Base-by-base conservation (phyloP, 73 alveolate genomes). In the Effrenium voratum region DNA sequence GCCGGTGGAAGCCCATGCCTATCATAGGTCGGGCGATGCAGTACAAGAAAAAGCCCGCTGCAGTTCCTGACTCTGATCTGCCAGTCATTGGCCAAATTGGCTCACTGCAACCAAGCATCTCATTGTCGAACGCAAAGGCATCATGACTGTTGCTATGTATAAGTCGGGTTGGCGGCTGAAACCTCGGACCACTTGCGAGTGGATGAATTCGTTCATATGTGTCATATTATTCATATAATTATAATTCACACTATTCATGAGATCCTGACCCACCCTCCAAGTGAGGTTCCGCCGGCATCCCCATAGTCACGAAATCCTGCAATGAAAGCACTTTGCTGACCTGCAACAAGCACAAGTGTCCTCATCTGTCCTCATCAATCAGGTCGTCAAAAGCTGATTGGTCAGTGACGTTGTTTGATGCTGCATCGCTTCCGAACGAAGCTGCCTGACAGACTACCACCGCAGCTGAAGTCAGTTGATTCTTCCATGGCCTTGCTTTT, bases 1-100 rank as follows among this genome's bases (percentile, higher is more conserved):
- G 0, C 22, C 36, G 73, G 13, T n/a, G 73, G 34, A 5, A 44
- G 28, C 22, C 47, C 10, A 45, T 16, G 72, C 93, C 93, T 83
- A 44, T 83, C 93, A 57, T 83, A 44, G 43, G 93, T 83, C 36
- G 93, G 93, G 52, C 93, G 93, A 49, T 83, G 93, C 93, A 83
- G 44, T 8, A 57, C 79, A 3, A 83, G 79, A 43, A 83, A 83
- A 76, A 50, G 93, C 79, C 93, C 93, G 41, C 76, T 83, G 93
- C 93, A 83, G 77, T 83, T 83, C 93, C 93, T 83, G 44, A 83
- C 15, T 30, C 12, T 36, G 15, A 24, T 43, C 10, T 66, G n/a
- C 72, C 73, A 15, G 47, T 10, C 32, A 30, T 44, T n/a, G 40
- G 43, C 40, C 79, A 30, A 4, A 30, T 66, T 16, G 79, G 19